Evolutionary conservation across 2,329 filamentous ascomycete genomes (phyloP), one percentile per base, ranked within the genome.

Genomic region (Chaetomium sp.): DNA sequence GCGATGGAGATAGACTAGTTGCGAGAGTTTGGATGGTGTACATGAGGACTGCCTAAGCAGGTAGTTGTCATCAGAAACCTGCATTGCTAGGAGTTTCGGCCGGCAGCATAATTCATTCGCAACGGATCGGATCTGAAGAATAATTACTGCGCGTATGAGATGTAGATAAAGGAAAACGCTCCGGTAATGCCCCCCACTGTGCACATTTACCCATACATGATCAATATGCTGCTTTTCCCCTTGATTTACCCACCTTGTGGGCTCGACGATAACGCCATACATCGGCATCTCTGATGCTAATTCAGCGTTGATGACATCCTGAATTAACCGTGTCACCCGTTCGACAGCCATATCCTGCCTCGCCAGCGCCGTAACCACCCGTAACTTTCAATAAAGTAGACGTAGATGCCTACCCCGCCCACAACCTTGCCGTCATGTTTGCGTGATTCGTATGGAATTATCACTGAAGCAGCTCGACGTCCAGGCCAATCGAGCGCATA

Each of bases 401-500:
- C 58, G 35, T 13, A 23, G 21, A 3, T 42, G 27, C 23, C 29
- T 38, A 65, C 29, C 33, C 33, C 29, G 2, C 9, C 33, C 58
- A 49, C 27, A 16, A 16, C 47, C 47, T 21, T 21, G 38, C 19
- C 21, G 27, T 51, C 35, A 27, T 23, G 35, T 29, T 49, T 31
- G 35, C 35, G 13, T 42, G 4, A 16, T 31, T 8, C 35, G 13
- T 27, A 9, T 6, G 31, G 5, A 21, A 27, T 16, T 8, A 21
- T 70, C 70, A 80, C 65, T 79, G 76, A 67, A 87, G 77, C 59
- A 89, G 78, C 72, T 97, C 95, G 58, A 99, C 95, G 80, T 99
- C 95, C 75, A 99, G 84, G n/a, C 95, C 95, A 78, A 99, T 97
- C 63, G 94, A 95, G 74, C 93, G 90, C 93, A 99, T 97, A 78